phyloP scores from a whole-genome alignment of 2,329 filamentous ascomycete species.

The Colletotrichum horii region DNA sequence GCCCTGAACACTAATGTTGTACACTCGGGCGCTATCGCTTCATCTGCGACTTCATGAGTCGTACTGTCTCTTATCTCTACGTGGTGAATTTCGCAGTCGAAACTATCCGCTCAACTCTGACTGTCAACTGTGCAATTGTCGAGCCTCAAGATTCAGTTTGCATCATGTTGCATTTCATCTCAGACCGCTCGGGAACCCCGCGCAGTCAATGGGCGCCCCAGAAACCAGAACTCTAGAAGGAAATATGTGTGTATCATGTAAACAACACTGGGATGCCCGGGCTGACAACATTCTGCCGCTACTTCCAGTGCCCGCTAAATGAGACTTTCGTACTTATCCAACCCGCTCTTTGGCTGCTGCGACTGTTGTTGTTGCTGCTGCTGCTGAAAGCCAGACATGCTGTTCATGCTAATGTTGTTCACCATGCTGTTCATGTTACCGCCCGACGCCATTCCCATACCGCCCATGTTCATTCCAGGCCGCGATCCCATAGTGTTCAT shows the following conservation, averaged over 20 bases:
- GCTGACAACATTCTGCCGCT: not conserved
- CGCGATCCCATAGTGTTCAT: constrained; percentile 20
- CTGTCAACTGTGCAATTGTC: not conserved
- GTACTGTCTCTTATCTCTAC: not conserved
- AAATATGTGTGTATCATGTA: not conserved
- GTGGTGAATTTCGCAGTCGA: not conserved
- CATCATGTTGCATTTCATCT: not conserved
- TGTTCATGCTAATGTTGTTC: constrained; percentile 27
- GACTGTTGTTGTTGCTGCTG: constrained; percentile 35
- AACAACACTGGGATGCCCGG: constrained; percentile 2
- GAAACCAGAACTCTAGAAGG: not conserved
- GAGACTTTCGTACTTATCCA: constrained; percentile 74
- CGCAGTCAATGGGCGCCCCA: not conserved
- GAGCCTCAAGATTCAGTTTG: not conserved
- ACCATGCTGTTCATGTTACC: constrained; percentile 31
- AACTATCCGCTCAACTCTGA: not conserved
- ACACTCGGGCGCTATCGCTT: not conserved
- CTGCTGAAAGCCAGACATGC: constrained; percentile 26
- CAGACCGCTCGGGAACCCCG: not conserved
- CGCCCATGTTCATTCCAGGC: constrained; percentile 16
- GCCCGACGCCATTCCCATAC: constrained; percentile 32
- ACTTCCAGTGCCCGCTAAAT: constrained; percentile 43
- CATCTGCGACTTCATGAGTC: not conserved
- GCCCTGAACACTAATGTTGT: not conserved
- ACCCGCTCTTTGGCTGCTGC: constrained; percentile 52